Evolutionary conservation across 208 protist genomes (phyloP).

Genomic region (Leishmania tropica): DNA sequence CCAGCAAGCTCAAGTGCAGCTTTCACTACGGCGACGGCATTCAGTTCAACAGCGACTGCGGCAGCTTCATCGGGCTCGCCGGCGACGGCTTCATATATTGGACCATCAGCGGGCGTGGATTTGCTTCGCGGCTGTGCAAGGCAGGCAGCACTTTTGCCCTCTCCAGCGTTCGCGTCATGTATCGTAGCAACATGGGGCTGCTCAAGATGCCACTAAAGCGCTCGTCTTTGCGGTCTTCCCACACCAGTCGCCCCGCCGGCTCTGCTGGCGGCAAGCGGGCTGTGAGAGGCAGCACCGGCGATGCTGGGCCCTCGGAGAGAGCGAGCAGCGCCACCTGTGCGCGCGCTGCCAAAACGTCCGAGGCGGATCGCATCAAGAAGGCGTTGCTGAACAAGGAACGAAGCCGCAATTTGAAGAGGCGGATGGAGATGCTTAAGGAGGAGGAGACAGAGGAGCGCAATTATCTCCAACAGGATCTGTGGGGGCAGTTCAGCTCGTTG

Average conservation of each 20-base stretch:
- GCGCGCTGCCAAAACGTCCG: constrained; percentile 3
- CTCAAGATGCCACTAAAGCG: constrained; percentile 20
- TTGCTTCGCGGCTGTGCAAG: constrained; percentile 71
- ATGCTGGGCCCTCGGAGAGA: not conserved
- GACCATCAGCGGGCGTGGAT: constrained; percentile 50
- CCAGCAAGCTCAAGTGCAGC: constrained; percentile 60
- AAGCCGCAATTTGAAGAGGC: constrained; percentile 22
- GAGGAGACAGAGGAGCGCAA: constrained; percentile 46
- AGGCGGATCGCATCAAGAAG: constrained; percentile 42
- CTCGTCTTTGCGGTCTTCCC: not conserved
- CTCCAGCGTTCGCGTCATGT: constrained; percentile 49
- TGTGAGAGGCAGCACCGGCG: not conserved
- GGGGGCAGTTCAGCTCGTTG: constrained; percentile 19
- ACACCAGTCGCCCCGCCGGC: not conserved
- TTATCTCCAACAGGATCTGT: constrained; percentile 31
- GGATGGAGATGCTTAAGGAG: constrained; percentile 31
- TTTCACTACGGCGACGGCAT: constrained; percentile 84
- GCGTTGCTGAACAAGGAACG: constrained; percentile 60
- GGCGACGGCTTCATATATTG: constrained; percentile 81
- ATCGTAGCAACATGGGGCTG: constrained; percentile 55
- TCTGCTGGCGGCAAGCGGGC: not conserved
- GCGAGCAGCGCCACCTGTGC: constrained; percentile 9
- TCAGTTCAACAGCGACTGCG: constrained; percentile 44
- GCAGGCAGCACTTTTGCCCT: constrained; percentile 62
- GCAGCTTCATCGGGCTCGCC: constrained; percentile 81